These are phyloP conservation scores for Pichia sp. DNA, from an alignment of 1,139 yeast genomes.

Conservation along the genomic window DNA sequence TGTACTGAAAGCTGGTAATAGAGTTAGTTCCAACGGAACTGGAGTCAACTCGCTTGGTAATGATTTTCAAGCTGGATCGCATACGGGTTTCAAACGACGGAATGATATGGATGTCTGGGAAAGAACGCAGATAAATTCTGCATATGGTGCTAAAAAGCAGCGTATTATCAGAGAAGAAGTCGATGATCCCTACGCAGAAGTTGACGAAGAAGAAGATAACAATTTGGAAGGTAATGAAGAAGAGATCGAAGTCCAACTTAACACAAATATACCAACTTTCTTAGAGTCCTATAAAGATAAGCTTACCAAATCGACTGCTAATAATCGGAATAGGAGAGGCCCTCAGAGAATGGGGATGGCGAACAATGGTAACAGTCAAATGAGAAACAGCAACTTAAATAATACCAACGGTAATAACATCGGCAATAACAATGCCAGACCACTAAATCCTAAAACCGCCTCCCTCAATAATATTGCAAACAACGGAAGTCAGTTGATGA, in stretches of 20 bases:
- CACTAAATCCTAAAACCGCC: conserved; percentile 11
- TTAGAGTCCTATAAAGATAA: conserved; percentile 47
- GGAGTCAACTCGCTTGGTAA: not conserved
- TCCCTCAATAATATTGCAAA: conserved; percentile 72
- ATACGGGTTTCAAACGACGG: conserved; percentile 39
- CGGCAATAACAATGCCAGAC: not conserved
- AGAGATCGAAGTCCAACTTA: conserved; percentile 69
- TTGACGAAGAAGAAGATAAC: conserved; percentile 24
- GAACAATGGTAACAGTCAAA: not conserved
- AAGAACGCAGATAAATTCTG: conserved; percentile 50
- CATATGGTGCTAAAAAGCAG: conserved; percentile 29
- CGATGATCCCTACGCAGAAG: conserved; percentile 44
- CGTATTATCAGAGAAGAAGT: conserved; percentile 13
- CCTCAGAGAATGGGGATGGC: not conserved
- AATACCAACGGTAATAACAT: not conserved
- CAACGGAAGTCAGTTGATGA: conserved; percentile 68
- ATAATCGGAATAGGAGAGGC: not conserved
- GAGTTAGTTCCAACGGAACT: not conserved
- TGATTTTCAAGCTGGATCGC: not conserved
- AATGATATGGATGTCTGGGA: conserved; percentile 94
- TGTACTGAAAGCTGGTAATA: conserved; percentile 19
- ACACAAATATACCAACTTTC: conserved; percentile 67
- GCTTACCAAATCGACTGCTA: not conserved
- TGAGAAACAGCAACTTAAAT: not conserved
- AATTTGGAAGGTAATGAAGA: conserved; percentile 44